phyloP scores from a whole-genome alignment of 257 asterid species.

The Jacaranda copaia region DNA sequence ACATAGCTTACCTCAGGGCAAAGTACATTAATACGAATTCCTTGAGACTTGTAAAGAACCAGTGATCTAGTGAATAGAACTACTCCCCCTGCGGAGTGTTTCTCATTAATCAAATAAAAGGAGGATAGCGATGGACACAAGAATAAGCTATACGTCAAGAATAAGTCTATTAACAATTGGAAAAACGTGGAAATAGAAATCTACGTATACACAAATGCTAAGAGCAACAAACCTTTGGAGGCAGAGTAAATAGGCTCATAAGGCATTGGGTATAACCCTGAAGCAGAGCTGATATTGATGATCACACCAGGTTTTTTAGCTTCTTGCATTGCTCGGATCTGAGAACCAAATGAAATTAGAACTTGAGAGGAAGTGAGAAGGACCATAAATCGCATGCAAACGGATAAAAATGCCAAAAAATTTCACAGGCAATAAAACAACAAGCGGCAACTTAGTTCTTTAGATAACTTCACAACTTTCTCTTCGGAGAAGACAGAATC shows the following conservation, averaged over 20 bases:
- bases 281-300: slow-evolving; percentile 82
- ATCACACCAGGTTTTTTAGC: slow-evolving; percentile 81
- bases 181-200: too few species aligned
- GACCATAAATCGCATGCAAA: slow-evolving; percentile 12
- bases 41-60: slow-evolving; percentile 75
- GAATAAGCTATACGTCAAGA: slow-evolving; percentile 3
- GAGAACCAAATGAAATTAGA: slow-evolving; percentile 40
- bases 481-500: slow-evolving; percentile 3
- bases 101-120: slow-evolving; percentile 34
- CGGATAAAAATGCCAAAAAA: background rate
- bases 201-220: background rate
- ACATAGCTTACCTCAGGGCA: slow-evolving; percentile 86
- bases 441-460: background rate
- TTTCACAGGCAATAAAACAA: background rate
- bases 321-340: slow-evolving; percentile 79
- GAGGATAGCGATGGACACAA: slow-evolving; percentile 18
- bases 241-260: slow-evolving; percentile 86
- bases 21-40: slow-evolving; percentile 91
- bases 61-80: slow-evolving; percentile 88
- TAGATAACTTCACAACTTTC: background rate
- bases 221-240: slow-evolving; percentile 72
- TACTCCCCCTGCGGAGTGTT: slow-evolving; percentile 71
- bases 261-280: slow-evolving; percentile 92
- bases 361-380: background rate
- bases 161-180: slow-evolving; percentile 8